These are phyloP conservation scores for Trypanosoma grayi DNA, from an alignment of 208 protist genomes.

Conservation along the genomic window DNA sequence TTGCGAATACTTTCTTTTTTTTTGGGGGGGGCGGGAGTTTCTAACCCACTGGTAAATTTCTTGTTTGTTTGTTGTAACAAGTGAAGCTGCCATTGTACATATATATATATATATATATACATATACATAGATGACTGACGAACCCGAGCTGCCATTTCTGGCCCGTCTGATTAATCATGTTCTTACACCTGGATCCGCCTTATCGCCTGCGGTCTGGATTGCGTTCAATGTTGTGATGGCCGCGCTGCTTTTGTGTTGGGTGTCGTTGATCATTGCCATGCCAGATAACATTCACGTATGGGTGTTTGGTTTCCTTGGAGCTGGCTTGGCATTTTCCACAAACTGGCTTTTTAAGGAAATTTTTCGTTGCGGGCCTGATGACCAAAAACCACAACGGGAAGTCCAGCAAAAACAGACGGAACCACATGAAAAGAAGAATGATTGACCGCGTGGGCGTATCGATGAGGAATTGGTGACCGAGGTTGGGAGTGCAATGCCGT, in stretches of 20 bases:
- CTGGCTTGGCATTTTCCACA: constrained; percentile 72
- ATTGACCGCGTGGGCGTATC: constrained; percentile 2
- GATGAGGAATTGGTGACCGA: constrained; percentile 10
- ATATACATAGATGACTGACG: constrained; percentile 19
- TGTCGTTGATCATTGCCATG: constrained; percentile 73
- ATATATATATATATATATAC: no score
- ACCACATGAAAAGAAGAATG: constrained; percentile 18
- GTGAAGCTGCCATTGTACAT: no score
- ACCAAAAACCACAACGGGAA: constrained; percentile 35
- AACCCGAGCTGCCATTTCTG: constrained; percentile 52
- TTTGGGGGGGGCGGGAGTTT: background rate
- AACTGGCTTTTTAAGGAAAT: constrained; percentile 89
- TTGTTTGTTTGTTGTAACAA: constrained; percentile 20
- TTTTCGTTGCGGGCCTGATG: constrained; percentile 62
- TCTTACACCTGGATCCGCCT: constrained; percentile 84
- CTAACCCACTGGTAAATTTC: background rate
- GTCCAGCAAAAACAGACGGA: constrained; percentile 10
- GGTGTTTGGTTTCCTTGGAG: constrained; percentile 81
- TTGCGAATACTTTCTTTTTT: constrained; percentile 10
- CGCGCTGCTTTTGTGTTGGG: constrained; percentile 63
- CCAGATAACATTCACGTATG: constrained; percentile 82
- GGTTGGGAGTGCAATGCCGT: background rate
- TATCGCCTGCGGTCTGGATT: constrained; percentile 75
- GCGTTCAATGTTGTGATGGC: constrained; percentile 84
- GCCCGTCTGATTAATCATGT: constrained; percentile 77